phyloP scores from a whole-genome alignment of 129 eudicot species.

The Helichrysum umbraculigerum region DNA sequence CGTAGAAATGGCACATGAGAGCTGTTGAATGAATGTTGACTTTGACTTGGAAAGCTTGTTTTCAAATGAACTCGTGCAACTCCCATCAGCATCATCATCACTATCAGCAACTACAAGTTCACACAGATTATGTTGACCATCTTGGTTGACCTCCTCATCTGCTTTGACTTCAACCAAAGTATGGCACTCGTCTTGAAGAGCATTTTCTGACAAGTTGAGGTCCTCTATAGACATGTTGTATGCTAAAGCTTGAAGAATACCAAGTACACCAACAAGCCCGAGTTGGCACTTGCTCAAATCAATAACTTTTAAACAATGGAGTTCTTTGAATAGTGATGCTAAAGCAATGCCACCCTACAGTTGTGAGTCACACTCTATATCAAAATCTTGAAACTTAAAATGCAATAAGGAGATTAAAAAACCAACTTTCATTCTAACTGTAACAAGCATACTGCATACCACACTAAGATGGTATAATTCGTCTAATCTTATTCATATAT shows the following conservation, averaged over 20 bases:
- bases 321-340: conserved; percentile 56
- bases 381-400: conserved; percentile 11
- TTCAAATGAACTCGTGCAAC: conserved; percentile 22
- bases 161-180: conserved; percentile 21
- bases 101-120: conserved; percentile 81
- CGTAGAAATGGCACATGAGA: conserved; percentile 44
- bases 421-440: neutral
- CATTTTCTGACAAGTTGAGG: conserved; percentile 76
- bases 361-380: conserved; percentile 10
- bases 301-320: conserved; percentile 53
- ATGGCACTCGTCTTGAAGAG: conserved; percentile 28
- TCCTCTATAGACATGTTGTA: conserved; percentile 56
- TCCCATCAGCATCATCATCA: conserved; percentile 62
- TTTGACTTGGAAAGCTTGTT: conserved; percentile 25
- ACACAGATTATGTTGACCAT: conserved; percentile 30
- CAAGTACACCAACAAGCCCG: conserved; percentile 50
- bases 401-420: neutral
- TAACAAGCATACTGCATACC: neutral
- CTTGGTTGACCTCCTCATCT: conserved; percentile 16
- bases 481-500: neutral
- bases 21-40: conserved; percentile 34
- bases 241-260: conserved; percentile 60
- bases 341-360: conserved; percentile 67
- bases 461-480: neutral
- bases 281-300: conserved; percentile 61